Conservation (phyloP, 345 rosid species). For the Syzygium grande region DNA sequence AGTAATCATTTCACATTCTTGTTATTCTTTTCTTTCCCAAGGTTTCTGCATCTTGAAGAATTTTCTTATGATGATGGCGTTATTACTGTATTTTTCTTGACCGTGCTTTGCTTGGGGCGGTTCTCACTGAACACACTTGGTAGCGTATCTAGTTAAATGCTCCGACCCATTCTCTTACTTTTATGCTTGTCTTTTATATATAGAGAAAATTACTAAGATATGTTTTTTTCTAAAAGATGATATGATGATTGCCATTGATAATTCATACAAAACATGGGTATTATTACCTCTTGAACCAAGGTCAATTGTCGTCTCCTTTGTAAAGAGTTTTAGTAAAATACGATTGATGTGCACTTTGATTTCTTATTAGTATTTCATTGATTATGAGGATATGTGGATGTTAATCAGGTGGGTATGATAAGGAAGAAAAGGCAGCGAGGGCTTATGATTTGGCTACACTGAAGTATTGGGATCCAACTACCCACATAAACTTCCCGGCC, state of each 20-base stretch:
- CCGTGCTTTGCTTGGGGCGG: slow-evolving; percentile 10
- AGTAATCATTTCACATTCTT: not conserved
- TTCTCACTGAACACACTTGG: slow-evolving; percentile 8
- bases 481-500: slow-evolving; percentile 77
- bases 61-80: slow-evolving; percentile 1
- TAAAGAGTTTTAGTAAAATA: not conserved
- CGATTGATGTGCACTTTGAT: not conserved
- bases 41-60: not conserved
- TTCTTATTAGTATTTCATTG: not conserved
- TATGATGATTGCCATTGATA: not conserved
- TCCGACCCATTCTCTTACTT: not conserved
- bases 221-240: not conserved
- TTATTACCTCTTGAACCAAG: not conserved
- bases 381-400: not conserved
- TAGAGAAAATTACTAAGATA: not conserved
- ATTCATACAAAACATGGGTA: not conserved
- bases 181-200: not conserved
- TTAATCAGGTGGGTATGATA: slow-evolving; percentile 74
- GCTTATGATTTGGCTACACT: slow-evolving; percentile 90
- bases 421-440: slow-evolving; percentile 81
- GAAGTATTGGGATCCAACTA: slow-evolving; percentile 92
- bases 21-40: not conserved
- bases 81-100: not conserved
- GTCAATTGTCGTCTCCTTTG: not conserved
- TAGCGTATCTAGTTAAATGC: slow-evolving; percentile 91